These are phyloP conservation scores for Fusarium graminum DNA, from an alignment of 2,329 filamentous ascomycete genomes.

Conservation along the genomic window DNA sequence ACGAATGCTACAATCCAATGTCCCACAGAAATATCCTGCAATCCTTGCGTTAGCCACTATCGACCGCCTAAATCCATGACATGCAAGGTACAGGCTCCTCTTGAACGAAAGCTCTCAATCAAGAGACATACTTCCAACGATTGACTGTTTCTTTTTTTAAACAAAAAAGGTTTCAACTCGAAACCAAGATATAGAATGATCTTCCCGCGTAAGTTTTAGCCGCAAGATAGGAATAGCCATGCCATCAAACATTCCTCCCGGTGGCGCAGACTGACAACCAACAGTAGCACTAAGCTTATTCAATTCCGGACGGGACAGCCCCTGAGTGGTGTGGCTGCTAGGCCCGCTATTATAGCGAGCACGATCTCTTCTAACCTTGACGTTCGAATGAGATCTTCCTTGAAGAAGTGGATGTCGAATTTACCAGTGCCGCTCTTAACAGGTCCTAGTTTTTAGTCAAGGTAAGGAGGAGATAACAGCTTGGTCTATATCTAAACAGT, in stretches of 20 bases:
- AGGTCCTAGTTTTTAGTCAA: background rate
- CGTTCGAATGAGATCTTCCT: conserved; percentile 24
- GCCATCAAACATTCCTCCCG: conserved; percentile 1
- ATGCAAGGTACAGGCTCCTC: conserved; percentile 4
- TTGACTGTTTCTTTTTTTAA: background rate
- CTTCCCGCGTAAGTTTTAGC: conserved; percentile 12
- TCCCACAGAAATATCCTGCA: conserved; percentile 12
- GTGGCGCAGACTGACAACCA: conserved; percentile 11
- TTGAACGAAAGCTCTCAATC: background rate
- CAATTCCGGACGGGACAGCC: conserved; percentile 14
- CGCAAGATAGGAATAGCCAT: conserved; percentile 11
- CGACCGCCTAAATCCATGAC: background rate
- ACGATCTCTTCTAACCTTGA: conserved; percentile 21
- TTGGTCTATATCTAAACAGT: background rate
- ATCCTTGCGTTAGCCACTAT: conserved; percentile 12
- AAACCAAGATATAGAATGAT: conserved; percentile 13
- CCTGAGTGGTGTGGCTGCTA: conserved; percentile 45
- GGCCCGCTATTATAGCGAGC: conserved; percentile 30
- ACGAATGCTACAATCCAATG: conserved; percentile 31
- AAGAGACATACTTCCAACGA: background rate
- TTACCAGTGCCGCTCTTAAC: conserved; percentile 18
- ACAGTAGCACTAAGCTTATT: conserved; percentile 9
- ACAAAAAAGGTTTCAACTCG: conserved; percentile 9
- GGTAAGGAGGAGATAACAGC: background rate
- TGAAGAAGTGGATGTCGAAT: conserved; percentile 31